Percentiles rank a stretch among this genome's conserved stretches.
Evolutionary conservation across 257 asterid genomes (phyloP).

Genomic region (Avicennia marina): DNA sequence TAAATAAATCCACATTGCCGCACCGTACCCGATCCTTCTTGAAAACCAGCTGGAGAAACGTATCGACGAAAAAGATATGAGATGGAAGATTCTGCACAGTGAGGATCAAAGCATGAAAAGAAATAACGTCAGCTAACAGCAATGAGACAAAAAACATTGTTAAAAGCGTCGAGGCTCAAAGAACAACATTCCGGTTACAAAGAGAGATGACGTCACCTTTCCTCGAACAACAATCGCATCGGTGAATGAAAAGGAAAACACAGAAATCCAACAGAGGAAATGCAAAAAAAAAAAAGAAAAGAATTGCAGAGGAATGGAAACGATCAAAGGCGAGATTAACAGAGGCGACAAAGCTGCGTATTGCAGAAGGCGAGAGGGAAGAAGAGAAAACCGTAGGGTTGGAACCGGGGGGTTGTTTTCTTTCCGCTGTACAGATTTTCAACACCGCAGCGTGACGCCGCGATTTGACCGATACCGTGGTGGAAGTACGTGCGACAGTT

Average conservation of each 20-base stretch:
- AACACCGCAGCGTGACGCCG: constrained; percentile 19
- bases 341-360: neutral
- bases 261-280: constrained; percentile 11
- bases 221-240: constrained; percentile 3
- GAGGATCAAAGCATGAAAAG: constrained; percentile 20
- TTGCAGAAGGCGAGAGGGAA: constrained; percentile 18
- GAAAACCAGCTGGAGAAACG: constrained; percentile 21
- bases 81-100: constrained; percentile 14
- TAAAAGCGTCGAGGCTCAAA: constrained; percentile 33
- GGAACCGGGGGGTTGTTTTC: neutral
- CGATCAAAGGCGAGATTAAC: neutral
- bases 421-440: constrained; percentile 24
- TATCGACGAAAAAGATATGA: neutral
- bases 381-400: constrained; percentile 14
- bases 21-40: constrained; percentile 16
- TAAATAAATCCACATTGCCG: neutral
- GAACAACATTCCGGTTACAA: constrained; percentile 20
- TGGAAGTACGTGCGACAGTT: no score
- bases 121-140: constrained; percentile 23
- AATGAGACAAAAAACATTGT: constrained; percentile 23
- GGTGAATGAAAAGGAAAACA: neutral
- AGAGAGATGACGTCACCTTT: constrained; percentile 37
- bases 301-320: constrained; percentile 6
- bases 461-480: constrained; percentile 33
- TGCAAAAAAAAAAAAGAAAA: constrained; percentile 3